Evolutionary conservation across 805 yeast genomes (phyloP), one percentile per base, ranked within the genome.

Genomic region (Zygoascus flipseniorum): DNA sequence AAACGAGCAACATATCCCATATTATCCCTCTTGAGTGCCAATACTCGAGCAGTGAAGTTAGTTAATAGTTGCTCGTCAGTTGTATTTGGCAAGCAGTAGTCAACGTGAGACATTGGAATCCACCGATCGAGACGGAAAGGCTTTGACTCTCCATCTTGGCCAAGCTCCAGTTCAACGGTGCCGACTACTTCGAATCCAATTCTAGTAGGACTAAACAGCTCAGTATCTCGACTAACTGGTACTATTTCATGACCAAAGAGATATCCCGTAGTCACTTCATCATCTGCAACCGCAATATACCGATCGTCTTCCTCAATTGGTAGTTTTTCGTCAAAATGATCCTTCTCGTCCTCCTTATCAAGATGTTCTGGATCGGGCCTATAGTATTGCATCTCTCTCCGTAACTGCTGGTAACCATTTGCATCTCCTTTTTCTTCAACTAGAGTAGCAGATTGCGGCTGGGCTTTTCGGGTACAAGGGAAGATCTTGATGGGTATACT

Each of bases 121-220:
- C 83, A 81, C 5, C 82, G 74, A 0, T 89, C 86, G 1, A 88
- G 60, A 0, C 67, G 32, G 14, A n/a, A 31, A n/a, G 31, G 26
- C 10, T 18, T 16, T 14, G 26, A 11, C 44, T 42, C 26, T 16
- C 26, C 41, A 16, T 46, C 41, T 16, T 28, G 39, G 32, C 47
- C 47, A 10, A 16, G 26, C 4, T 46, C 49, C 11, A 46, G 39
- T 16, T 46, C 32, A 20, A 46, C 49, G 13, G 49, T 46, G 20
- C 89, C 87, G 23, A 86, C 60, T 1, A 89, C 71, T 63, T 84
- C 89, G 11, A 89, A 62, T 0, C 85, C 83, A 1, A 83, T 74
- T 3, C 54, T 53, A 10, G 32, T 31, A 16, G 49, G 26, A 13
- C 14, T 8, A 6, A 31, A 26, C 9, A 46, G 18, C 41, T 26